These are phyloP conservation scores for Acer campestre DNA, from an alignment of 345 rosid genomes.

Conservation along the genomic window DNA sequence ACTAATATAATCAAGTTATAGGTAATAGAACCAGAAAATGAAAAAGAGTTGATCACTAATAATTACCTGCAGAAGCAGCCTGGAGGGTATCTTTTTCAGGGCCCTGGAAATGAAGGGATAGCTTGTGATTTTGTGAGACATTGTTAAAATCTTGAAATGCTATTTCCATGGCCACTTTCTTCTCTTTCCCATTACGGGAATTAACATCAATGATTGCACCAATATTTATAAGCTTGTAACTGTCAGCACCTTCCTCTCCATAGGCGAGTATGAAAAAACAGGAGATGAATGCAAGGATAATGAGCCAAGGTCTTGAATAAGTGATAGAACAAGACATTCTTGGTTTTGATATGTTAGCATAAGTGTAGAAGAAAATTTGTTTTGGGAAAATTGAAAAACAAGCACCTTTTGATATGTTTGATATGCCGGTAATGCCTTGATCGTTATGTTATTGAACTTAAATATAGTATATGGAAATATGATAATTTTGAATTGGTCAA, in stretches of 20 bases:
- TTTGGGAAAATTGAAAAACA: too few relatives aligned
- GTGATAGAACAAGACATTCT: neutral
- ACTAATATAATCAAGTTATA: neutral
- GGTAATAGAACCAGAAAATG: neutral
- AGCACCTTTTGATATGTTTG: too few relatives aligned
- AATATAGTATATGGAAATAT: neutral
- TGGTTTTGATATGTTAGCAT: neutral
- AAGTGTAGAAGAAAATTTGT: too few relatives aligned
- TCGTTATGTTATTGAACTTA: neutral
- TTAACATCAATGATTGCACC: constrained; percentile 45
- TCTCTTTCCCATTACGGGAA: constrained; percentile 41
- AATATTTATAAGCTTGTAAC: constrained; percentile 22
- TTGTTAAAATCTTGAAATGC: constrained; percentile 39
- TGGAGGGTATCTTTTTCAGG: constrained; percentile 29
- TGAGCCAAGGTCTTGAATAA: constrained; percentile 19
- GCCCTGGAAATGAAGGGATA: constrained; percentile 35
- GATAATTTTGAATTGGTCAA: too few relatives aligned
- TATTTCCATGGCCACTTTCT: constrained; percentile 43
- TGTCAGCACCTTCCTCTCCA: constrained; percentile 26
- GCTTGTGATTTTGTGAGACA: constrained; percentile 17
- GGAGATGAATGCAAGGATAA: constrained; percentile 8
- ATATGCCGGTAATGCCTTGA: neutral
- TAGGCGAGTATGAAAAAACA: neutral
- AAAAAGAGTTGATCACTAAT: neutral
- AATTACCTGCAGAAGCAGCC: constrained; percentile 41